Evolutionary conservation across 805 yeast species (phyloP), one percentile per base, ranked within the genome.

Genomic region (Cephaloascus albidus): DNA sequence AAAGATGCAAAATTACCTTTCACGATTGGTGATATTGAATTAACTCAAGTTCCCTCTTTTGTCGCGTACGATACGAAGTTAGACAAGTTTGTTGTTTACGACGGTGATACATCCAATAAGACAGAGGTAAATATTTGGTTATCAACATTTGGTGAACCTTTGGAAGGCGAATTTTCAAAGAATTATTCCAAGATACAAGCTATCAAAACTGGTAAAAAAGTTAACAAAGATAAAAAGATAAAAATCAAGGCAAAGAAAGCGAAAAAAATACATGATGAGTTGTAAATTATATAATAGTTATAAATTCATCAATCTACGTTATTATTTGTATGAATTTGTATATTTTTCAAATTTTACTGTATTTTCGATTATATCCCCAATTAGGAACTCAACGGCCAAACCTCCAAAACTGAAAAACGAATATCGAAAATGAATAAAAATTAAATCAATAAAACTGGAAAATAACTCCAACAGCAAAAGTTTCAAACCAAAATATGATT

Each of bases 401-500:
- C n/a, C n/a, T n/a, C n/a, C n/a, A n/a, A n/a, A n/a, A n/a, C n/a
- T n/a, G n/a, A n/a, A n/a, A n/a, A n/a, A n/a, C n/a, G n/a, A n/a
- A n/a, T n/a, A n/a, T n/a, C n/a, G n/a, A n/a, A n/a, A n/a, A n/a
- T n/a, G n/a, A n/a, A n/a, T n/a, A n/a, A n/a, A n/a, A n/a, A n/a
- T n/a, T n/a, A n/a, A n/a, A n/a, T n/a, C n/a, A n/a, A n/a, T n/a
- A n/a, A n/a, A n/a, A n/a, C n/a, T n/a, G n/a, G n/a, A n/a, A n/a
- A n/a, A n/a, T n/a, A n/a, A n/a, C n/a, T n/a, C n/a, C n/a, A n/a
- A n/a, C n/a, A n/a, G n/a, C n/a, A n/a, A n/a, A n/a, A n/a, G 12
- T 23, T 12, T 23, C 12, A 12, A 23, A 12, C 28, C 6, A 6
- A 23, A 39, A 18, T 23, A 89, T 89, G 97, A 84, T 89, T 53